Percentiles rank a stretch among this genome's conserved stretches.
Conservation (phyloP, 305 asterid genomes). For the Rubia occidens region DNA sequence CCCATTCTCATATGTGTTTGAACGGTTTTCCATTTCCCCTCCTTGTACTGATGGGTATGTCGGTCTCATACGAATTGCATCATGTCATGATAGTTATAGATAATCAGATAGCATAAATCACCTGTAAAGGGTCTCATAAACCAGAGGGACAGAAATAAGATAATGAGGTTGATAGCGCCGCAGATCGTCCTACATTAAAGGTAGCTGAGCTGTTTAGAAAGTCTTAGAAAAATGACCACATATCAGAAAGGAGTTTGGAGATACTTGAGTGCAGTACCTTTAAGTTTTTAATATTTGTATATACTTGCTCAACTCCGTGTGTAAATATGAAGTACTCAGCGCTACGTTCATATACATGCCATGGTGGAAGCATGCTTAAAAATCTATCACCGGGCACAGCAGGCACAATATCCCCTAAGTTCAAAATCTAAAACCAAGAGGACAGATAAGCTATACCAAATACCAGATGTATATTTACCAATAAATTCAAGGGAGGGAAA, state of each 20-base stretch:
- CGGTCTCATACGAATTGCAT: neutral
- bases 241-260: neutral
- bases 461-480: neutral
- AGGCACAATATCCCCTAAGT: constrained; percentile 77
- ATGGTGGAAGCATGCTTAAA: constrained; percentile 95
- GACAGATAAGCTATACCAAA: neutral
- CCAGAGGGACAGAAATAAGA: constrained; percentile 79
- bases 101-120: constrained; percentile 15
- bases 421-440: constrained; percentile 34
- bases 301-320: constrained; percentile 64
- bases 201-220: constrained; percentile 10
- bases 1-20: neutral
- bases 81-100: neutral
- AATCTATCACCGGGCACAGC: constrained; percentile 83
- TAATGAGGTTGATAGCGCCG: constrained; percentile 74
- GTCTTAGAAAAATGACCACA: neutral
- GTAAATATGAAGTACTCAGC: constrained; percentile 78
- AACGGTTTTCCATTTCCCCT: neutral
- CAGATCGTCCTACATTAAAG: constrained; percentile 69
- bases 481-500: constrained; percentile 7
- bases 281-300: constrained; percentile 66
- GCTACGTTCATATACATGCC: constrained; percentile 98
- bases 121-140: constrained; percentile 88
- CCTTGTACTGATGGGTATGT: neutral
- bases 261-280: constrained; percentile 29